Evolutionary conservation across 2,329 filamentous ascomycete genomes (phyloP).

Genomic region (Byssothecium circinans): DNA sequence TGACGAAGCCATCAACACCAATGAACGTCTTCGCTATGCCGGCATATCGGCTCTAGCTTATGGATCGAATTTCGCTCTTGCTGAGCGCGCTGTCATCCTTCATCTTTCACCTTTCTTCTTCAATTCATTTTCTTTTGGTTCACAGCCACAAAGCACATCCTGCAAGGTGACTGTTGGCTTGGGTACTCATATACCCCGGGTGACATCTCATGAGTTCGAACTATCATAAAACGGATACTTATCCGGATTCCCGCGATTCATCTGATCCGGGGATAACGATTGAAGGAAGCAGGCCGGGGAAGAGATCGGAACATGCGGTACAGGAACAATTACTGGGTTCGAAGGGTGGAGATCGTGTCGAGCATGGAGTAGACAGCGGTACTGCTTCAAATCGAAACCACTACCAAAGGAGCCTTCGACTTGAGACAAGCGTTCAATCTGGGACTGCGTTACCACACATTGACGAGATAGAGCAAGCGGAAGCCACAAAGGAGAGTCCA

Average conservation of each 20-base stretch:
- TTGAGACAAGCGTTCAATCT: constrained; percentile 24
- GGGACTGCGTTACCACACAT: constrained; percentile 16
- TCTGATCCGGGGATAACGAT: not conserved
- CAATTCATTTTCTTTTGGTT: not conserved
- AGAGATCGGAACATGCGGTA: not conserved
- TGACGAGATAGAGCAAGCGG: constrained; percentile 26
- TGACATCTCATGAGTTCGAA: constrained; percentile 6
- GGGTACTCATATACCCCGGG: too few relatives aligned
- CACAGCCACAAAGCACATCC: too few relatives aligned
- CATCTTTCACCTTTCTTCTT: not conserved
- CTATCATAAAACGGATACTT: constrained; percentile 1
- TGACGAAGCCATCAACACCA: constrained; percentile 4
- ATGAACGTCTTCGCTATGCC: not conserved
- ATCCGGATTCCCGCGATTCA: not conserved
- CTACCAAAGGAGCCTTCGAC: not conserved
- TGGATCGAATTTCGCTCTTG: not conserved
- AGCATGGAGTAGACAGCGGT: not conserved
- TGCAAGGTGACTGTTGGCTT: too few relatives aligned
- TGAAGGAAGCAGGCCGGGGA: not conserved
- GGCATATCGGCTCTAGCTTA: not conserved
- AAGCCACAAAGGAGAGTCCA: constrained; percentile 46
- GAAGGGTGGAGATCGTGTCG: not conserved
- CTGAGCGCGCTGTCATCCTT: not conserved
- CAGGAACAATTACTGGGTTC: not conserved
- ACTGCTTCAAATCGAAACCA: constrained; percentile 1